Evolutionary conservation across 2,329 filamentous ascomycete species (phyloP).

Genomic region (Fusarium sp.): DNA sequence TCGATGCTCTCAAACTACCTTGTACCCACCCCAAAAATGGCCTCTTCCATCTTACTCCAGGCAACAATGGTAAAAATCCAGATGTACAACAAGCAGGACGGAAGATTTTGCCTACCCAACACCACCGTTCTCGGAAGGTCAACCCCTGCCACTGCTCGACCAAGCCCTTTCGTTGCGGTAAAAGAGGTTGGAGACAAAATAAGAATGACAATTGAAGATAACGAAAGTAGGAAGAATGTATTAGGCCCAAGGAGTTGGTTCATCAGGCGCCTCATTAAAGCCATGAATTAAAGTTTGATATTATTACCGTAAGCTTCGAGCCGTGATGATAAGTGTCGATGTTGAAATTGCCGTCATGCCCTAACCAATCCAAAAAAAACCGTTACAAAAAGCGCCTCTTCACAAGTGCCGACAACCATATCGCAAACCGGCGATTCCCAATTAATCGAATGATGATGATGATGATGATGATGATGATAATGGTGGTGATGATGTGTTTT

Average conservation of each 20-base stretch:
- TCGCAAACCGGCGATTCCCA: slow-evolving; percentile 40
- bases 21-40: slow-evolving; percentile 16
- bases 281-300: slow-evolving; percentile 43
- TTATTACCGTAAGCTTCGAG: slow-evolving; percentile 46
- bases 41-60: slow-evolving; percentile 17
- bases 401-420: slow-evolving; percentile 24
- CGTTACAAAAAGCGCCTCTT: slow-evolving; percentile 31
- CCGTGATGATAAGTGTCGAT: slow-evolving; percentile 37
- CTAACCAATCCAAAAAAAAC: slow-evolving; percentile 38
- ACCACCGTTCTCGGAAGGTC: slow-evolving; percentile 21
- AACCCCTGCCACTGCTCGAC: slow-evolving; percentile 2
- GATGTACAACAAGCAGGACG: slow-evolving; percentile 21
- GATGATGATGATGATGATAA: slow-evolving; percentile 8
- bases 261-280: slow-evolving; percentile 44
- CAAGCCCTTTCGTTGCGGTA: neutral
- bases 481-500: slow-evolving; percentile 23
- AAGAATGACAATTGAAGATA: slow-evolving; percentile 34
- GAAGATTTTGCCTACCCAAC: slow-evolving; percentile 12
- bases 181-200: neutral
- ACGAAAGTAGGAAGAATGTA: slow-evolving; percentile 34
- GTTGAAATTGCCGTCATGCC: slow-evolving; percentile 36
- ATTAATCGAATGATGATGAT: slow-evolving; percentile 19
- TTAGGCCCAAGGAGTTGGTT: slow-evolving; percentile 32
- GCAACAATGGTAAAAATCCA: slow-evolving; percentile 43
- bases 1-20: slow-evolving; percentile 5